Conservation (phyloP, 192 early-diverging fungal species). For the Spinellus fusiger region DNA sequence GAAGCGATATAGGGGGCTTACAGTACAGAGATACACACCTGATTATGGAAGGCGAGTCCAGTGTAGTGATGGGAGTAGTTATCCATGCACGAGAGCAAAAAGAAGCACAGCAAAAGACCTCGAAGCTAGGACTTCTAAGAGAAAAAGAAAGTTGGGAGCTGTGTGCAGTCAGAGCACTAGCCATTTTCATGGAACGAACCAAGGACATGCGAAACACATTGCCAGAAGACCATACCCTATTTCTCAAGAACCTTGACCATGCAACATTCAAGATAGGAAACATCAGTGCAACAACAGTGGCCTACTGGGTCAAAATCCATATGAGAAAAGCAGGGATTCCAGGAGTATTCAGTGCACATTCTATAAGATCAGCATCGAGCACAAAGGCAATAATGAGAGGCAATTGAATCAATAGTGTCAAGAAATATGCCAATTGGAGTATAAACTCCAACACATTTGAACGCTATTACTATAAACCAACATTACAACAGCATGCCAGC, state of each 20-base stretch:
- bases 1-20: neutral
- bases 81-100: constrained; percentile 2
- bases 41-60: no score
- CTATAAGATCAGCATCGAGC: neutral
- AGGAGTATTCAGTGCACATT: neutral
- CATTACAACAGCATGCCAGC: no score
- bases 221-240: neutral
- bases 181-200: no score
- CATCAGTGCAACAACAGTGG: neutral
- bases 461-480: no score
- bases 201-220: neutral
- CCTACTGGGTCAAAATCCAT: neutral
- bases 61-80: no score
- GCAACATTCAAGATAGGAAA: no score
- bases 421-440: constrained; percentile 1
- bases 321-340: neutral
- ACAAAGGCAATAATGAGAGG: neutral
- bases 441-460: no score
- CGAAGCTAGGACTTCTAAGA: no score
- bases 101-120: neutral
- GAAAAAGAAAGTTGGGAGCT: no score
- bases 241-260: neutral
- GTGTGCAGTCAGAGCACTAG: no score
- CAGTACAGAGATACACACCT: neutral
- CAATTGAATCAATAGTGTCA: neutral